Base-by-base conservation (phyloP, 176 grass and related monocot species). In the Avena atlantica region DNA sequence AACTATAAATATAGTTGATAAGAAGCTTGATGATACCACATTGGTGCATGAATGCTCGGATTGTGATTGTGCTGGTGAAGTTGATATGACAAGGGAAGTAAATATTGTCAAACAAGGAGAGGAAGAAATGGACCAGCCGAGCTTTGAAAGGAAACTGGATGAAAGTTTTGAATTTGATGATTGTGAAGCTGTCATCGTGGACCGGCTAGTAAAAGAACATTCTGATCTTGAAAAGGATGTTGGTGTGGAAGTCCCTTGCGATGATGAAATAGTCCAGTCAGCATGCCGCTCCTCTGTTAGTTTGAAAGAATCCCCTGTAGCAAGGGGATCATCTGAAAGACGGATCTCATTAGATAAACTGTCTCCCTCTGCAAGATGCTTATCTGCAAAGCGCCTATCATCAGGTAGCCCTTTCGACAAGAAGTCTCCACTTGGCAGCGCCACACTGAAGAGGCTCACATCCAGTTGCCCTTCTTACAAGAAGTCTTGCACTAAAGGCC, bases 131-230 rank as follows among this genome's bases (percentile, higher is more conserved):
- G 87, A 78, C 17, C 55, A 86, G 74, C 55, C 64, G 10, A 79
- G 75, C 13, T 86, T 86, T 86, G 78, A 91, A 55, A 62, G 19
- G 55, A 88, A 88, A 42, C 86, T 90, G 15, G 48, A 83, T 9
- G 72, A 80, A 75, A 78, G 79, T 47, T 84, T 90, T 31, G 79
- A 88, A 63, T 78, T 82, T 52, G 85, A 88, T 84, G 77, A 88
- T 34, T 81, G 52, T 16, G 69, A 90, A 21, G 81, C 86, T 78
- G 77, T 71, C 31, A 78, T 71, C 14, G 83, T 83, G 55, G 78
- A 78, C 52, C 21, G 15, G 7, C 8, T 57, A 71, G 62, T 62
- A 11, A 78, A 85, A 74, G 21, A 24, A 45, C 57, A 50, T 20
- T 53, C 68, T 87, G 83, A 73, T 57, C 14, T 65, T 62, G 73